A percentile compares a stretch with the other conserved stretches of the same genome.
These are phyloP conservation scores for Podila horticola DNA, from an alignment of 192 early-diverging fungal genomes.

Conservation along the genomic window DNA sequence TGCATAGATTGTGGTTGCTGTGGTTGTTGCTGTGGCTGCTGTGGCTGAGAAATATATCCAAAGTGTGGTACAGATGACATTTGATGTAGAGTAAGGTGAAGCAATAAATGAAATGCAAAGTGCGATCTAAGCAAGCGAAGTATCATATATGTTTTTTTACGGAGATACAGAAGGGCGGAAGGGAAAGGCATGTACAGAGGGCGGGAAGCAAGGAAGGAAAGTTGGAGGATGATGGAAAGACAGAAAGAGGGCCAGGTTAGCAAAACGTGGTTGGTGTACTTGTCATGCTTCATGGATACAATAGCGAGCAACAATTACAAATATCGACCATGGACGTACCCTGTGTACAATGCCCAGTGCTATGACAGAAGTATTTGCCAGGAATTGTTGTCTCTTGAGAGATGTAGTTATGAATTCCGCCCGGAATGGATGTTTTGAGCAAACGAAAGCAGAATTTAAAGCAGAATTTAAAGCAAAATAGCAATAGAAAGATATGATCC, in stretches of 20 bases:
- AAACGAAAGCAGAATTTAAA: no score
- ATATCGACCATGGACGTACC: no score
- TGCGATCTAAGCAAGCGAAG: slow-evolving; percentile 1
- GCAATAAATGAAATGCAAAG: neutral
- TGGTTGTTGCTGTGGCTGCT: neutral
- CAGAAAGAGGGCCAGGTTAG: neutral
- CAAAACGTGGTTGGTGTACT: no score
- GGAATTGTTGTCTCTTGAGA: no score
- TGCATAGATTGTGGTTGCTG: slow-evolving; percentile 1
- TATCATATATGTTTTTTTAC: neutral
- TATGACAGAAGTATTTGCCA: no score
- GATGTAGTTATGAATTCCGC: no score
- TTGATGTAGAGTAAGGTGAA: neutral
- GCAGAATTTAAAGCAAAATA: no score
- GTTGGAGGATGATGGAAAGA: neutral
- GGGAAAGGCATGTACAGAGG: neutral
- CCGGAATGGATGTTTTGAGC: no score
- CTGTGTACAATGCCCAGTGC: no score
- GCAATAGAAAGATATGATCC: no score
- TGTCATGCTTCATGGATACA: no score
- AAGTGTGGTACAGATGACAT: slow-evolving; percentile 2
- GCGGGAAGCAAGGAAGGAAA: neutral
- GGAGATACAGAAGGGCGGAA: neutral
- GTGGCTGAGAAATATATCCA: neutral
- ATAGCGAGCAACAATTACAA: no score